Evolutionary conservation across 2,329 filamentous ascomycete species (phyloP).

Genomic region (Fusarium sp.): DNA sequence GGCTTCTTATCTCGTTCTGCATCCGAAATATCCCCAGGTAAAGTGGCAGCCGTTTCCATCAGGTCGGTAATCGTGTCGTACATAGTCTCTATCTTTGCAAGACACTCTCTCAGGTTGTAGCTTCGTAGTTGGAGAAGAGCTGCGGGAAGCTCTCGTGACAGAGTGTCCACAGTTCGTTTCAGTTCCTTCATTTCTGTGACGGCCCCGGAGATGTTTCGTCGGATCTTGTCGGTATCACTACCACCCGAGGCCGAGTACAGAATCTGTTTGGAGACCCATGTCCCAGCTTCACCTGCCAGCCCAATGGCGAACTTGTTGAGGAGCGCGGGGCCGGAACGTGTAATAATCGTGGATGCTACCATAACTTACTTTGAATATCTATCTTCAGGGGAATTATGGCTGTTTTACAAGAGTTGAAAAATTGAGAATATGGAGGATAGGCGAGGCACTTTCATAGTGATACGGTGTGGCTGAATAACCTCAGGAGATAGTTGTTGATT

Average conservation of each 20-base stretch:
- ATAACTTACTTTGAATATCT: neutral
- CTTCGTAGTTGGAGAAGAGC: neutral
- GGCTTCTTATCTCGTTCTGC: neutral
- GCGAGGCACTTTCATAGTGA: neutral
- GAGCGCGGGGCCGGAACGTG: neutral
- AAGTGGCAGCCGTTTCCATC: neutral
- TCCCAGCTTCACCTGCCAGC: neutral
- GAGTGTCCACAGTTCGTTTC: neutral
- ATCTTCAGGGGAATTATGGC: neutral
- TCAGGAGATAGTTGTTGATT: neutral
- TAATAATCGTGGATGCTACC: neutral
- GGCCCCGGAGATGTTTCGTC: neutral
- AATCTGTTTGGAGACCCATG: neutral
- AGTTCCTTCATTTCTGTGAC: neutral
- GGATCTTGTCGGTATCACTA: neutral
- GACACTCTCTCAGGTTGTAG: neutral
- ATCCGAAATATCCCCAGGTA: neutral
- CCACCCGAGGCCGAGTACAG: neutral
- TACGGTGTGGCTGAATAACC: neutral
- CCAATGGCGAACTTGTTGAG: neutral
- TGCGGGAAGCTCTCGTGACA: neutral
- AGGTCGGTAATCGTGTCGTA: neutral
- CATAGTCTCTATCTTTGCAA: neutral
- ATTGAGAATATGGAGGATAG: no score
- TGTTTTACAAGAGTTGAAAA: neutral